A percentile compares a stretch with the other conserved stretches of the same genome.
Evolutionary conservation across 176 grass and related monocot genomes (phyloP).

Genomic region (Triticum monococcum): DNA sequence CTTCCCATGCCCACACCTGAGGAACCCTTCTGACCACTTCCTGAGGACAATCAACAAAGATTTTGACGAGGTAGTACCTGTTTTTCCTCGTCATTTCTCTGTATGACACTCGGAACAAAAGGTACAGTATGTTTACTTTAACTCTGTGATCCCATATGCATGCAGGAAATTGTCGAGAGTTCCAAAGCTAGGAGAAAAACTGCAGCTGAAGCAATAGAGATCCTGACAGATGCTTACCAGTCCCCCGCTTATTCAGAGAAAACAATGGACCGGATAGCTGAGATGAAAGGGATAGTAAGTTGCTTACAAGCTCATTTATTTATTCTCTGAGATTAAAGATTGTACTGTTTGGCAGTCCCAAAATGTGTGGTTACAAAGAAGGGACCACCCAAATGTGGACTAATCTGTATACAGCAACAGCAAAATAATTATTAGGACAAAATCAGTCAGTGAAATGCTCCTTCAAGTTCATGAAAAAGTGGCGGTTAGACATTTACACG

Average conservation of each 20-base stretch:
- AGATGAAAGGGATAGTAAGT: conserved; percentile 34
- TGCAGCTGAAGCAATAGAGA: conserved; percentile 42
- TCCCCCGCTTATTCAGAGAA: conserved; percentile 13
- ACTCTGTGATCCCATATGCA: not conserved
- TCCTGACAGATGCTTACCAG: conserved; percentile 31
- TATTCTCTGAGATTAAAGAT: not conserved
- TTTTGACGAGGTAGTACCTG: conserved; percentile 37
- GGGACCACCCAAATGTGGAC: not conserved
- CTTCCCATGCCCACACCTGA: conserved; percentile 39
- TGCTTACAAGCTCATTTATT: not conserved
- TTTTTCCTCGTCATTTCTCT: not conserved
- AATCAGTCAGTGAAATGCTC: not conserved
- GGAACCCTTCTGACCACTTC: conserved; percentile 47
- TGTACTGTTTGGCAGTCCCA: not conserved
- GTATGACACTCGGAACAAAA: not conserved
- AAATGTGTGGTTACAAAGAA: not conserved
- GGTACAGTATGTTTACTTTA: not conserved
- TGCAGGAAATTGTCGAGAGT: conserved; percentile 34
- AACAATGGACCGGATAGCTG: conserved; percentile 23
- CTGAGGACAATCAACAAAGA: conserved; percentile 53
- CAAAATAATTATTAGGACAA: not conserved
- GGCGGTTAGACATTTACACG: not conserved
- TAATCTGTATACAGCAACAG: not conserved
- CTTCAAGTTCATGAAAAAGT: not conserved
- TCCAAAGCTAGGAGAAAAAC: conserved; percentile 22